A percentile compares a stretch with the other conserved stretches of the same genome.
Conservation (phyloP, 768 basidiomycete genomes). For the Rhodotorula graminis region DNA sequence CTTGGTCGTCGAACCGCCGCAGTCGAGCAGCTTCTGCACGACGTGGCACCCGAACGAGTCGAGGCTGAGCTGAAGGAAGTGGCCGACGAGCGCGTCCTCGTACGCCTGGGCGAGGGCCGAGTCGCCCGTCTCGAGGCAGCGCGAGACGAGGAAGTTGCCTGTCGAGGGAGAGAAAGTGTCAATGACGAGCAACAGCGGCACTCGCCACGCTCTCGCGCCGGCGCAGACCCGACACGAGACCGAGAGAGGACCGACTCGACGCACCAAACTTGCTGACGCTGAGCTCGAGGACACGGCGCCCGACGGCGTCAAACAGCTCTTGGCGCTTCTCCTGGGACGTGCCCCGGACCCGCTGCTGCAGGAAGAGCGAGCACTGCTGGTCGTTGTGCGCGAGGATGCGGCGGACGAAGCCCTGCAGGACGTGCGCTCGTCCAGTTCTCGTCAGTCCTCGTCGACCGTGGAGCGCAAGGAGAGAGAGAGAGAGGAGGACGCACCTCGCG, state of each 20-base stretch:
- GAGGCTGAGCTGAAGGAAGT: conserved; percentile 24
- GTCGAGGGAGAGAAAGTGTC: not conserved
- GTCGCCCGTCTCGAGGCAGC: conserved; percentile 34
- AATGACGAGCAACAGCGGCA: too few species aligned
- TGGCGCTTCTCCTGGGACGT: not conserved
- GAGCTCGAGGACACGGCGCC: conserved; percentile 9
- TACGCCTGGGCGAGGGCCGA: not conserved
- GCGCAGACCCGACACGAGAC: not conserved
- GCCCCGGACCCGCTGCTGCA: conserved; percentile 30
- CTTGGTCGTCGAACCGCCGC: conserved; percentile 20
- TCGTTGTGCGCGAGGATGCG: conserved; percentile 29
- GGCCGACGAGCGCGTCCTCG: not conserved
- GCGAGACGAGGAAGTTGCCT: conserved; percentile 39
- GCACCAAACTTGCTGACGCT: conserved; percentile 32
- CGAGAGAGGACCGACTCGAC: not conserved
- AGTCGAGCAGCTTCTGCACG: conserved; percentile 36
- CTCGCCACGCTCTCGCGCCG: too few species aligned
- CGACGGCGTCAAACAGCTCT: conserved; percentile 19
- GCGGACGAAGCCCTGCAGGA: conserved; percentile 28
- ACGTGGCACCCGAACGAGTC: conserved; percentile 38
- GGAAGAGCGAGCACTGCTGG: conserved; percentile 38
- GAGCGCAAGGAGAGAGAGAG: not conserved
- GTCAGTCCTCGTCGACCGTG: too few species aligned
- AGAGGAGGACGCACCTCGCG: conserved; percentile 7
- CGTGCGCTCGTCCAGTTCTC: too few species aligned